These are phyloP conservation scores for Colletotrichum lini DNA, from an alignment of 2,329 filamentous ascomycete species.

Conservation along the genomic window DNA sequence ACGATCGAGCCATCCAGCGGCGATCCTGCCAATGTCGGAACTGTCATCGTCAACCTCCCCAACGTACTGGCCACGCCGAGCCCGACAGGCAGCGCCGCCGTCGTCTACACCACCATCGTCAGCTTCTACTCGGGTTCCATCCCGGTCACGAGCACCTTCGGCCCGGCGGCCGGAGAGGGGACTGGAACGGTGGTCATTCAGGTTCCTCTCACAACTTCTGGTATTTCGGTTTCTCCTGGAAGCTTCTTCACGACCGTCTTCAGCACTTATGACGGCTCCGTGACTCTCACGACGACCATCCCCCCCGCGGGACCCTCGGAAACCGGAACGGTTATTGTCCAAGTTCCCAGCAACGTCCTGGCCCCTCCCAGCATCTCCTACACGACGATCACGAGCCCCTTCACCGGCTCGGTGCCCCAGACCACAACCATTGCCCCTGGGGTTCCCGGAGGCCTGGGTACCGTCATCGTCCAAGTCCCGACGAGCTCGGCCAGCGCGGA, in stretches of 20 bases:
- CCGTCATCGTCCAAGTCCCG: slow-evolving; percentile 13
- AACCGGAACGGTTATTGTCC: slow-evolving; percentile 23
- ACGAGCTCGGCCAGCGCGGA: neutral
- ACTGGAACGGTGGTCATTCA: slow-evolving; percentile 3
- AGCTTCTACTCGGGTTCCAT: slow-evolving; percentile 6
- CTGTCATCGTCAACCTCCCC: slow-evolving; percentile 10
- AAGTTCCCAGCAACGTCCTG: slow-evolving; percentile 21
- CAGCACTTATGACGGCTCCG: slow-evolving; percentile 21
- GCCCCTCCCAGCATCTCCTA: neutral
- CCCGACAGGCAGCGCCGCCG: neutral
- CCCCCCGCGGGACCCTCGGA: slow-evolving; percentile 8
- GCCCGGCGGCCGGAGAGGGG: neutral
- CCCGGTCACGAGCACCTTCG: neutral
- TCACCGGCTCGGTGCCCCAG: neutral
- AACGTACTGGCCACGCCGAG: slow-evolving; percentile 1
- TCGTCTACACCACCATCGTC: slow-evolving; percentile 8
- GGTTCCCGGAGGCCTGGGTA: slow-evolving; percentile 6
- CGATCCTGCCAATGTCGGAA: neutral
- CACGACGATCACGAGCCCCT: slow-evolving; percentile 24
- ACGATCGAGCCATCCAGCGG: slow-evolving; percentile 21
- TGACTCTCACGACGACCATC: slow-evolving; percentile 22
- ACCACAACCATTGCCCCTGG: slow-evolving; percentile 10
- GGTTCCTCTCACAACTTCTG: slow-evolving; percentile 13
- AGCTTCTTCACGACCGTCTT: slow-evolving; percentile 12
- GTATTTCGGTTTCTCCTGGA: neutral